Conservation (phyloP, 805 yeast genomes). For the Hanseniaspora lachancei region DNA sequence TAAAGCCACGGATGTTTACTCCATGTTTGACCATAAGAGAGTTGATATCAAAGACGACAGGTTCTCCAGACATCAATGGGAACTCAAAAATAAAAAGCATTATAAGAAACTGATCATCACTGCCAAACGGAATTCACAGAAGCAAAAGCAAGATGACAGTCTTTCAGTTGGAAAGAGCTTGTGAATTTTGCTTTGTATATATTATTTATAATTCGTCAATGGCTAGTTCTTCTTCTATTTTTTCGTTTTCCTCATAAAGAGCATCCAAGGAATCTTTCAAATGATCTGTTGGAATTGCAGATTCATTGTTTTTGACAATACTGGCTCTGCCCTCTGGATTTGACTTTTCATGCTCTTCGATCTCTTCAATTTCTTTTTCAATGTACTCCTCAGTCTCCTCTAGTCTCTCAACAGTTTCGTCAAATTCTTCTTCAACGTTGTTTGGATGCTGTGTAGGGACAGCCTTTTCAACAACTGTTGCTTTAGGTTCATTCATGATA, state of each 20-base stretch:
- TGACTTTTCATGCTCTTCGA: background rate
- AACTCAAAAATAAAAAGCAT: constrained; percentile 29
- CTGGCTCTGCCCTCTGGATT: background rate
- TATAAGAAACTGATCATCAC: constrained; percentile 29
- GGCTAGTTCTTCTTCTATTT: constrained; percentile 6
- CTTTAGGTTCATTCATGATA: background rate
- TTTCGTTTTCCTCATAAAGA: constrained; percentile 9
- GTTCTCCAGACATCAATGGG: constrained; percentile 37
- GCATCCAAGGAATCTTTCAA: constrained; percentile 12
- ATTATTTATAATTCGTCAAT: constrained; percentile 13
- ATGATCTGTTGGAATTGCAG: background rate
- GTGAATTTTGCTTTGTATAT: background rate
- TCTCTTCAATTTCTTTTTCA: background rate
- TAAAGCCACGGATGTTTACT: background rate
- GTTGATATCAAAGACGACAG: constrained; percentile 33
- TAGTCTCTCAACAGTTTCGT: background rate
- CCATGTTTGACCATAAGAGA: constrained; percentile 16
- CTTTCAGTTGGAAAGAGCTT: background rate
- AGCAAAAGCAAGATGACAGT: background rate
- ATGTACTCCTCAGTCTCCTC: background rate
- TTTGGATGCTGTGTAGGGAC: background rate
- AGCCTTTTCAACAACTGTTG: background rate
- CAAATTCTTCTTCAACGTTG: background rate
- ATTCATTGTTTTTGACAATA: background rate
- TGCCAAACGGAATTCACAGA: constrained; percentile 26